Base-by-base conservation (phyloP, 2,329 filamentous ascomycete species). In the Corinectria fuckeliana region DNA sequence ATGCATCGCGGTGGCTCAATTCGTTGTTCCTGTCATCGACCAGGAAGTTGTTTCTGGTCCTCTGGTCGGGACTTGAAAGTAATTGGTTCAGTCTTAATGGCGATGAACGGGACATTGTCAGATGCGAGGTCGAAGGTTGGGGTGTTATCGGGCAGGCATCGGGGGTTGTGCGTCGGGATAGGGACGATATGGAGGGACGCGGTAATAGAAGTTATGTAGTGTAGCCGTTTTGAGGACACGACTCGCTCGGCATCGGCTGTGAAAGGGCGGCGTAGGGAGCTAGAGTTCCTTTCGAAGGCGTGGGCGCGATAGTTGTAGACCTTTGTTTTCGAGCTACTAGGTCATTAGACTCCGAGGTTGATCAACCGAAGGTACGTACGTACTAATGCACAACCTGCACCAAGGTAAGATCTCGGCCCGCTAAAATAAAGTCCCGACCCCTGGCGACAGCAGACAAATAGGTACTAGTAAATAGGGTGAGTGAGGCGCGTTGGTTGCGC, bases 21-120 rank as follows among this genome's bases (percentile, higher is more conserved):
- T 88, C 87, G 30, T 83, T 85, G 63, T 91, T 87, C 32, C 85
- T 82, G 28, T 85, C 81, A 50, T 87, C 84, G 38, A 80, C 79
- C 58, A 92, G 88, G 25, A 91, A 83, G 21, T 80, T 82, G 20
- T 86, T 82, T 39, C 86, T 80, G 60, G 85, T 85, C 8, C 76
- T 67, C 50, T 77, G 74, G 20, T 79, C 76, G 8, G 80, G 79
- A 60, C 76, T 82, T 9, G 77, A 75, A 57, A 75, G 73, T 62
- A 76, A 71, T 60, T 76, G 76, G 54, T 73, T 74, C 58, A 71
- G 74, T 63, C 75, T 75, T 50, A 72, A 64, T 36, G 81, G 77
- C 50, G 80, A 79, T 42, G 80, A 78, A 61, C 74, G 76, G 65
- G 79, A 73, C 81, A 83, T 82, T 69, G 62, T 64, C 60, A 50